Base-by-base conservation (phyloP, 352 stramenopile species). In the Globisporangium nunn region DNA sequence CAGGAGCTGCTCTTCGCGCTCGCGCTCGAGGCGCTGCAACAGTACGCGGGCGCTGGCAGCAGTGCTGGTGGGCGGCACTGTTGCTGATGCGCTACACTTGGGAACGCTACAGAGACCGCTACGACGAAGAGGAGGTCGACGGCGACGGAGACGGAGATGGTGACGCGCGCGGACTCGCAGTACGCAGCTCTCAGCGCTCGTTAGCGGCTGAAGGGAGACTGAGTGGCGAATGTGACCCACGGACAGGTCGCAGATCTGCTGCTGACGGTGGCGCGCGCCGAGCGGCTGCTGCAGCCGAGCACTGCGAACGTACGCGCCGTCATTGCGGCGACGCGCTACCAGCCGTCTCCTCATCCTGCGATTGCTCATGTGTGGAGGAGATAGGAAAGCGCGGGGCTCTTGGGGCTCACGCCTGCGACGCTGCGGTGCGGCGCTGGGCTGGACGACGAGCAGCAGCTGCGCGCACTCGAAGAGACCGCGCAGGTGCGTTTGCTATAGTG, bases 1-100 rank as follows among this genome's bases (percentile, higher is more conserved):
- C 33, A 56, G 4, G 66, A 74, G 43, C 39, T 78, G 66, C 64
- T 78, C 35, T 74, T 61, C 52, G 37, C 48, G 23, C 61, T 71
- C 31, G 60, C 67, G 58, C 61, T 67, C 40, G 61, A 66, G 41
- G 58, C 68, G 45, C 61, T 78, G 12, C 65, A 63, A 41, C 30
- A 63, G 51, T 64, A 51, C 41, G 66, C 40, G 10, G 8, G n/a
- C 4, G 14, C 7, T 28, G 23, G 23, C 23, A 23, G 23, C 23
- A 23, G 23, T 1, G 23, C 23, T 23, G 23, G 23, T 23, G 23
- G 23, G 23, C 23, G 23, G 23, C 23, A 23, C 23, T 23, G 15
- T 31, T 37, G 40, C 10, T 45, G 8, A 31, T 15, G 28, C 23
- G 50, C 30, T 23, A 3, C n/a, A 15, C 23, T 8, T 6, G 10